Percentiles rank a stretch among this genome's conserved stretches.
Conservation (phyloP, 139 green algal genomes). For the Ulvella scutata region DNA sequence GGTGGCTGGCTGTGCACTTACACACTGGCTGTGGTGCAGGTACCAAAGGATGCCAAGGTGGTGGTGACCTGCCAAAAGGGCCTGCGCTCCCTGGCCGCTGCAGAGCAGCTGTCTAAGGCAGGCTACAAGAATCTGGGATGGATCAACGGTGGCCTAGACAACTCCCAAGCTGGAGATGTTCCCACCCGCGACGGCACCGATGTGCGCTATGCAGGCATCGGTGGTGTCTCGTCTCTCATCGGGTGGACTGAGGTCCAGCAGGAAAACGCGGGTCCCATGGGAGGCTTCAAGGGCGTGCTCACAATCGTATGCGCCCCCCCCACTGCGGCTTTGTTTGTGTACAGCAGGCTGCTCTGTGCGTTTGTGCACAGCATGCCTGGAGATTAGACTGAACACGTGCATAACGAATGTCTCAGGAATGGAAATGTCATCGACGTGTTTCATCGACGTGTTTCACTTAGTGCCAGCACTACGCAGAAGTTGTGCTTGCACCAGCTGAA, state of each 20-base stretch:
- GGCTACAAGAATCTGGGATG: constrained; percentile 70
- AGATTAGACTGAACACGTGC: constrained; percentile 13
- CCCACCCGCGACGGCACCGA: constrained; percentile 32
- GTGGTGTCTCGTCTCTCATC: constrained; percentile 62
- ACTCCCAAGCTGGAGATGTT: constrained; percentile 46
- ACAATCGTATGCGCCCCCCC: not conserved
- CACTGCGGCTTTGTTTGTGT: too few species aligned
- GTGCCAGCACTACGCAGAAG: too few species aligned
- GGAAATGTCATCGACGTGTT: constrained; percentile 10
- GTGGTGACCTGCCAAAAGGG: constrained; percentile 84
- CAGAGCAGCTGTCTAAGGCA: constrained; percentile 53
- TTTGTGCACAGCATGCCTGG: too few species aligned
- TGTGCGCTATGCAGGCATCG: constrained; percentile 58
- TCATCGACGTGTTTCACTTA: too few species aligned
- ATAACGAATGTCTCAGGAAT: not conserved
- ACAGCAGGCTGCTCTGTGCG: too few species aligned
- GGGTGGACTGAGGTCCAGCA: constrained; percentile 82
- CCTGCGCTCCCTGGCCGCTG: constrained; percentile 68
- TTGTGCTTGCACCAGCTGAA: too few species aligned
- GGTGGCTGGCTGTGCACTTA: not conserved
- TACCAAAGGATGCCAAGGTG: constrained; percentile 47
- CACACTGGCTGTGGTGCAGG: not conserved
- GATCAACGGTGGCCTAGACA: constrained; percentile 84
- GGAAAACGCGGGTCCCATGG: constrained; percentile 13
- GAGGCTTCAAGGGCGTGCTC: not conserved